Evolutionary conservation across 75 land plant genomes (phyloP).

Genomic region (Cupressus sempervirens): DNA sequence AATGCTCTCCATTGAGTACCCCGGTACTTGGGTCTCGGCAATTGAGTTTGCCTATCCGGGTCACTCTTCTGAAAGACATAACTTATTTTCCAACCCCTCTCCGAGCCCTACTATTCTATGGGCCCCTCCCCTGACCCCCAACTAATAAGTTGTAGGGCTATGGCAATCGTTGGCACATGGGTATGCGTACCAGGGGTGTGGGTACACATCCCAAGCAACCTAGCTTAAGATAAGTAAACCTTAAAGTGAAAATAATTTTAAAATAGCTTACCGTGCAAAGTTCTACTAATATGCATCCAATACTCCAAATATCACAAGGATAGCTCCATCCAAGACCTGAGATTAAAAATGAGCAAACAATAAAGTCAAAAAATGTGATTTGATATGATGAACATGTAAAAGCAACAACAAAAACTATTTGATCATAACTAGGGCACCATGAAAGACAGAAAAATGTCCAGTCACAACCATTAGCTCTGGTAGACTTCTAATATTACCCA

Average conservation of each 20-base stretch:
- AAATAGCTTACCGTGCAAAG: slow-evolving; percentile 59
- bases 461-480: not conserved
- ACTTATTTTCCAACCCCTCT: no score
- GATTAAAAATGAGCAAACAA: slow-evolving; percentile 1
- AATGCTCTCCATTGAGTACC: no score
- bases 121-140: no score
- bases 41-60: no score
- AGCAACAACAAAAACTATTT: not conserved
- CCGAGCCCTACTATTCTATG: no score
- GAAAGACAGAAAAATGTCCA: not conserved
- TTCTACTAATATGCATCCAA: slow-evolving; percentile 85
- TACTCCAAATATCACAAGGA: slow-evolving; percentile 87
- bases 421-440: not conserved
- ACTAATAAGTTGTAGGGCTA: no score
- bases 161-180: no score
- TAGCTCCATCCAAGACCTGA: slow-evolving; percentile 74
- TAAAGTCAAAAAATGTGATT: not conserved
- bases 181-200: no score
- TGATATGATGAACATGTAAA: not conserved
- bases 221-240: not conserved
- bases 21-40: no score
- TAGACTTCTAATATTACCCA: slow-evolving; percentile 43
- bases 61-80: no score
- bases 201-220: no score
- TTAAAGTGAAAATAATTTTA: not conserved